Evolutionary conservation across 83 land plant species (phyloP), one percentile per base, ranked within the genome.

Genomic region (Thuja plicata): DNA sequence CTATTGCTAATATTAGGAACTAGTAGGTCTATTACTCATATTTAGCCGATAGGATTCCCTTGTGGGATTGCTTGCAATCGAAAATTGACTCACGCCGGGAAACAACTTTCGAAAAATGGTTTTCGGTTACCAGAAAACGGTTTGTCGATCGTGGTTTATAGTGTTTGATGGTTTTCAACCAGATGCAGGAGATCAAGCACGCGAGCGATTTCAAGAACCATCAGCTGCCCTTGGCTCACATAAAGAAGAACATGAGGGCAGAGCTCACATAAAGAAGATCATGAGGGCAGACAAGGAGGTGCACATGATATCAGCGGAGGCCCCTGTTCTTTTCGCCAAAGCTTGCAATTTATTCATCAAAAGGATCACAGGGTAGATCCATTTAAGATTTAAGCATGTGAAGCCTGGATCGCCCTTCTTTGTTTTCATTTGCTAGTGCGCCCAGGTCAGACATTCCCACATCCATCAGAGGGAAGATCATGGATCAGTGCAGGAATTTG

Each of bases 391-490:
- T n/a, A n/a, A 89, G 88, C 62, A 89, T 96, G 90, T 79, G 91
- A 12, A 30, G 21, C 1, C 13, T 55, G 43, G 35, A 86, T 16
- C 86, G 98, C 48, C 32, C n/a, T 9, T 87, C 27, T 17, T 83
- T 97, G 45, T 95, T 93, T 81, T 94, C 95, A 1, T 96, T 97
- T 79, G 96, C 94, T 3, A 97, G 98, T 0, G 97, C 93, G 0
- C 95, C 96, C 0, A 86, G 98, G 3, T 93, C 90, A 0, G 90
- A 89, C 35, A 74, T 70, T 1, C 73, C 85, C 17, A 88, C 86
- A 6, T 92, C 95, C 13, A 92, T 97, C 32, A 84, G 98, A 15
- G 93, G 90, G 35, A 91, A 90, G 87, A 91, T 97, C 66, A 94
- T 97, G 60, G 82, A 88, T 1, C 98, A 95, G 84, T 97, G 97